phyloP scores from a whole-genome alignment of 208 protist genomes.

The Leishmania arabica region DNA sequence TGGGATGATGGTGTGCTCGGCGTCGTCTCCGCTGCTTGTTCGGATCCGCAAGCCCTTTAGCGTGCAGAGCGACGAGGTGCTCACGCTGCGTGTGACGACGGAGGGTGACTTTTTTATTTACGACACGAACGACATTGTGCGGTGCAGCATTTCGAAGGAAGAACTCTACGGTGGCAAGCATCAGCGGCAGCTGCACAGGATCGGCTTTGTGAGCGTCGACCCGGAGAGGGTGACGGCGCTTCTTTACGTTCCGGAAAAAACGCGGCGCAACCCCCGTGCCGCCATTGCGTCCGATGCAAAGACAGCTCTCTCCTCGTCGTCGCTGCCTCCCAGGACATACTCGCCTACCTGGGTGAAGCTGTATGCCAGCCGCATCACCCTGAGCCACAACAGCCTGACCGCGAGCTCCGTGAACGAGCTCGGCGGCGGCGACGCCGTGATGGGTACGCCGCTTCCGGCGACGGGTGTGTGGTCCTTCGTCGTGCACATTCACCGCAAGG shows the following conservation, averaged over 20 bases:
- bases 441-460: conserved; percentile 70
- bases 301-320: conserved; percentile 8
- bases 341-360: conserved; percentile 62
- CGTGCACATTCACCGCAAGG: conserved; percentile 68
- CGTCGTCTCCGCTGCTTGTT: conserved; percentile 21
- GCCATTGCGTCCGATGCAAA: conserved; percentile 21
- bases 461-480: conserved; percentile 79
- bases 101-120: conserved; percentile 85
- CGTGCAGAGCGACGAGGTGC: conserved; percentile 61
- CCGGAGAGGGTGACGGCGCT: conserved; percentile 49
- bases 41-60: conserved; percentile 61
- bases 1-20: conserved; percentile 16
- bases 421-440: conserved; percentile 63
- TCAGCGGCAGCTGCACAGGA: conserved; percentile 20
- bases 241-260: conserved; percentile 46
- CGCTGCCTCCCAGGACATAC: conserved; percentile 38
- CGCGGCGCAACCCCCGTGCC: conserved; percentile 28
- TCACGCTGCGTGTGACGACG: conserved; percentile 73
- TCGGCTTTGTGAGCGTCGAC: conserved; percentile 67
- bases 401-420: conserved; percentile 65
- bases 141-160: conserved; percentile 57
- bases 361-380: conserved; percentile 50
- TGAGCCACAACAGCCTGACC: conserved; percentile 60
- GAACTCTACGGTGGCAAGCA: conserved; percentile 41
- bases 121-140: conserved; percentile 75